A percentile compares a stretch with the other conserved stretches of the same genome.
These are phyloP conservation scores for Coniochaeta ligniaria DNA, from an alignment of 2,329 filamentous ascomycete genomes.

Conservation along the genomic window DNA sequence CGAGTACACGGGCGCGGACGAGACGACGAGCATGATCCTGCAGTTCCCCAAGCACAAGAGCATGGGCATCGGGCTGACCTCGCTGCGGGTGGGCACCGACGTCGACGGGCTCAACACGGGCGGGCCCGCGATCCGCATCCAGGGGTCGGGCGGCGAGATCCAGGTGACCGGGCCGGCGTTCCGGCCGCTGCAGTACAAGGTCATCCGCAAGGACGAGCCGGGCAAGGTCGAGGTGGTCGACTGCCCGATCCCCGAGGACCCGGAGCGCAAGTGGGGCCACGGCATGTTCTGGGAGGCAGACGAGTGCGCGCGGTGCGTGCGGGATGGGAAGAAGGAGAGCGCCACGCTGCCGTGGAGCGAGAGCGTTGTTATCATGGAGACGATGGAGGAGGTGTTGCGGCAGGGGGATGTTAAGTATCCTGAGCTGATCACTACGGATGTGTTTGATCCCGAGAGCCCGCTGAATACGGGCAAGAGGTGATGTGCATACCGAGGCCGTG, in stretches of 20 bases:
- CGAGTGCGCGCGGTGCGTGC: constrained; percentile 37
- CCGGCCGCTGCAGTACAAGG: constrained; percentile 57
- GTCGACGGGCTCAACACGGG: constrained; percentile 52
- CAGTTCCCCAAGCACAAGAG: constrained; percentile 63
- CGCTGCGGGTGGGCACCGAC: constrained; percentile 54
- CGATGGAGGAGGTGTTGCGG: constrained; percentile 48
- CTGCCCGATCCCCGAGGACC: constrained; percentile 45
- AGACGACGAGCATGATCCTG: constrained; percentile 70
- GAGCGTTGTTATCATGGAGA: constrained; percentile 79
- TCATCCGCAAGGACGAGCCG: constrained; percentile 48
- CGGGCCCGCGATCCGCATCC: constrained; percentile 67
- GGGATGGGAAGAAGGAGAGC: constrained; percentile 73
- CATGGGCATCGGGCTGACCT: constrained; percentile 66
- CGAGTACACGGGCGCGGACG: constrained; percentile 61
- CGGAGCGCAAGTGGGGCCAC: constrained; percentile 51
- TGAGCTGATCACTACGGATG: constrained; percentile 47
- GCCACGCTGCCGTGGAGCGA: constrained; percentile 63
- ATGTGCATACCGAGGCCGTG: not conserved
- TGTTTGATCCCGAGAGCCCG: constrained; percentile 53
- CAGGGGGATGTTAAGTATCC: constrained; percentile 49
- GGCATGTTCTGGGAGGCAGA: constrained; percentile 66
- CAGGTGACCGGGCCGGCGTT: constrained; percentile 69
- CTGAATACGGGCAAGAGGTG: constrained; percentile 46
- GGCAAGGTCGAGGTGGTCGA: constrained; percentile 42
- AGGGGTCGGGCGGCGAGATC: constrained; percentile 75